A percentile compares a stretch with the other conserved stretches of the same genome.
phyloP scores from a whole-genome alignment of 495 filamentous ascomycete genomes.

The Trichoderma gamsii region DNA sequence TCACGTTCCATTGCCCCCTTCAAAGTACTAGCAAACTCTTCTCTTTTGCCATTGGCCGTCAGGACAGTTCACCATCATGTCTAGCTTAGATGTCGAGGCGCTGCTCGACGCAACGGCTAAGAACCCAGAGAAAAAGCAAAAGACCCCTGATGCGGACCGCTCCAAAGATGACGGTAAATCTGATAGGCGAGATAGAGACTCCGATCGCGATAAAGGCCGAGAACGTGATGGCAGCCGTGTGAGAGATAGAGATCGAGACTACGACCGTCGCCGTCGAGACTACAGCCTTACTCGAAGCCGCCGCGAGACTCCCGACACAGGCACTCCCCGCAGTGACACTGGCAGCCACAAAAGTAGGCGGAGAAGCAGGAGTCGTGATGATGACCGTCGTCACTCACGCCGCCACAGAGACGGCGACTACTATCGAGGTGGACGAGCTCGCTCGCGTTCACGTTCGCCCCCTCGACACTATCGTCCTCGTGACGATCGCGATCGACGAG shows the following conservation, averaged over 20 bases:
- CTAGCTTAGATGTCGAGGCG: slow-evolving; percentile 87
- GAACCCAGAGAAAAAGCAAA: slow-evolving; percentile 41
- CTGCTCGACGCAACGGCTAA: slow-evolving; percentile 85
- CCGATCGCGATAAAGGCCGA: slow-evolving; percentile 29
- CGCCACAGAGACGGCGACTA: slow-evolving; percentile 75
- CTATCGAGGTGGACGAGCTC: slow-evolving; percentile 61
- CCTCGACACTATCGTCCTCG: slow-evolving; percentile 71
- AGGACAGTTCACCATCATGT: slow-evolving; percentile 50
- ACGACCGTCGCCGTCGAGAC: slow-evolving; percentile 56
- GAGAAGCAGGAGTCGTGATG: slow-evolving; percentile 74
- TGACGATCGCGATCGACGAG: slow-evolving; percentile 47
- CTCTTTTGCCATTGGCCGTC: not conserved
- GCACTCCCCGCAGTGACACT: slow-evolving; percentile 70
- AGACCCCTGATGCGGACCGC: slow-evolving; percentile 37
- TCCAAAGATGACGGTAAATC: slow-evolving; percentile 50
- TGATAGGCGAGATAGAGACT: slow-evolving; percentile 36
- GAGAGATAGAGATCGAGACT: slow-evolving; percentile 53
- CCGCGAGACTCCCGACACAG: slow-evolving; percentile 38
- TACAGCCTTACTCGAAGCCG: slow-evolving; percentile 43
- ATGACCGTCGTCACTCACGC: slow-evolving; percentile 71
- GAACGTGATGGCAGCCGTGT: slow-evolving; percentile 48
- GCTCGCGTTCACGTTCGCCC: slow-evolving; percentile 71
- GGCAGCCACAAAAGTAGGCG: slow-evolving; percentile 81
- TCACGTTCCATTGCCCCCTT: not conserved
- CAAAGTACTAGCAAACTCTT: not conserved